Percentiles rank a stretch among this genome's conserved stretches.
These are phyloP conservation scores for Elsinoe fawcettii DNA, from an alignment of 2,329 filamentous ascomycete genomes.

Conservation along the genomic window DNA sequence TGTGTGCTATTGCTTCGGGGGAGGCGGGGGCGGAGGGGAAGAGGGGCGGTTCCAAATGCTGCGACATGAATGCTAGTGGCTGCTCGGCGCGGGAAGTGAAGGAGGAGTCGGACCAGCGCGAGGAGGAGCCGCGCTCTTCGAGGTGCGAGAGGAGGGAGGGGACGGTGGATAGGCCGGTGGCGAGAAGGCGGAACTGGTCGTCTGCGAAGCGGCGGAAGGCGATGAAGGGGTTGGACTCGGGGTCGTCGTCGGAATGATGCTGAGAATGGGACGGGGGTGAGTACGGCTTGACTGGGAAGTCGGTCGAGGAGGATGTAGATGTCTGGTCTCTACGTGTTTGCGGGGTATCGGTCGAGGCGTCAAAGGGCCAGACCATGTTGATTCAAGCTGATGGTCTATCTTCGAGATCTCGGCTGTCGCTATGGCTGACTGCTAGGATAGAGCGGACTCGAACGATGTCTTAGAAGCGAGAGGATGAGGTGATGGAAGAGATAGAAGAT, in stretches of 20 bases:
- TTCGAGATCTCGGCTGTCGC: too few relatives aligned
- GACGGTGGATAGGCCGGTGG: conserved; percentile 39
- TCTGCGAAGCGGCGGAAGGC: conserved; percentile 55
- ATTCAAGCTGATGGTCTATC: too few relatives aligned
- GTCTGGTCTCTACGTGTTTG: neutral
- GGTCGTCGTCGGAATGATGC: conserved; percentile 2
- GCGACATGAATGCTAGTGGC: conserved; percentile 13
- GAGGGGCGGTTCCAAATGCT: conserved; percentile 11
- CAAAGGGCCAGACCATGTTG: conserved; percentile 13
- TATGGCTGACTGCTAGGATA: neutral
- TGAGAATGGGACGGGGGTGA: neutral
- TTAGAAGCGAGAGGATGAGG: neutral
- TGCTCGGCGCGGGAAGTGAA: conserved; percentile 10
- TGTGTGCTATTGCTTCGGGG: conserved; percentile 20
- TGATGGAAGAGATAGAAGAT: neutral
- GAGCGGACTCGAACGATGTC: too few relatives aligned
- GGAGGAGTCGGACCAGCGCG: conserved; percentile 4
- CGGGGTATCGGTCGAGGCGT: neutral
- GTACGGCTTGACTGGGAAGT: neutral
- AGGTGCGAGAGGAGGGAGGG: conserved; percentile 39
- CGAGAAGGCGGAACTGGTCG: conserved; percentile 47
- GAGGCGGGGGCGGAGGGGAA: conserved; percentile 4
- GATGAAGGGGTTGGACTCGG: conserved; percentile 49
- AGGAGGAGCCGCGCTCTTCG: conserved; percentile 21
- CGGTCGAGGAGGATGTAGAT: neutral